Evolutionary conservation across 1,284 basidiomycete species (phyloP).

Genomic region (Sporisorium iseilematis-ciliati): DNA sequence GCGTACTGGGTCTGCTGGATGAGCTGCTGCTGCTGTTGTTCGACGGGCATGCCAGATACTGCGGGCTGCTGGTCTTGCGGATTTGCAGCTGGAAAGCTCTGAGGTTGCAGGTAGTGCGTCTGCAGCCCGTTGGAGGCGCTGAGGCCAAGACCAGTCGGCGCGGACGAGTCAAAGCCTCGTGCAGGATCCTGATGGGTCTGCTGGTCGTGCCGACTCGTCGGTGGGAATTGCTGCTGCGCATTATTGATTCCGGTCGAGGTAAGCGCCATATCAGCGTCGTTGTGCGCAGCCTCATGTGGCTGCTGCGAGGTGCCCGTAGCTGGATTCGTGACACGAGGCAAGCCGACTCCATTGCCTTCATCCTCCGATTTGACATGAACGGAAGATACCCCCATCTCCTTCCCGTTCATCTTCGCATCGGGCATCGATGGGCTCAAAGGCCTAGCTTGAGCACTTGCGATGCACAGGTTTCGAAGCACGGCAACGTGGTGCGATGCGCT

Average conservation of each 20-base stretch:
- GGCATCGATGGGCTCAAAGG: conserved; percentile 14
- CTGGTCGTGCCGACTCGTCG: neutral
- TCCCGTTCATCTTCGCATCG: neutral
- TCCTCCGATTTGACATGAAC: conserved; percentile 9
- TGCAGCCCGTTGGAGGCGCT: conserved; percentile 1
- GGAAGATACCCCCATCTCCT: neutral
- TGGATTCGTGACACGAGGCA: neutral
- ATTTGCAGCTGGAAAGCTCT: neutral
- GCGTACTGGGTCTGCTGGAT: conserved; percentile 16
- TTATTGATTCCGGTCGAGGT: neutral
- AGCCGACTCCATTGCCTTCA: neutral
- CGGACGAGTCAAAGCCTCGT: neutral
- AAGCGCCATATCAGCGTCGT: neutral
- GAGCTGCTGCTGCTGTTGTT: conserved; percentile 14
- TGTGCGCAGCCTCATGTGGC: neutral
- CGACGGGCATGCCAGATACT: neutral
- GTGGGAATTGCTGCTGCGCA: neutral
- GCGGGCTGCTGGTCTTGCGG: conserved; percentile 14
- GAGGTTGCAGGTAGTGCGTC: conserved; percentile 3
- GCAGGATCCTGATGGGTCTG: neutral
- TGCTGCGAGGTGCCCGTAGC: neutral
- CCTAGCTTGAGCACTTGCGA: conserved; percentile 45
- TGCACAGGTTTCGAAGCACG: conserved; percentile 38
- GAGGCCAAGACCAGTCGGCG: neutral
- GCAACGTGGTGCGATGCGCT: conserved; percentile 49